Percentiles rank a stretch among this genome's conserved stretches.
These are phyloP conservation scores for Gnetum montanum DNA, from an alignment of 75 land plant species.

Conservation along the genomic window DNA sequence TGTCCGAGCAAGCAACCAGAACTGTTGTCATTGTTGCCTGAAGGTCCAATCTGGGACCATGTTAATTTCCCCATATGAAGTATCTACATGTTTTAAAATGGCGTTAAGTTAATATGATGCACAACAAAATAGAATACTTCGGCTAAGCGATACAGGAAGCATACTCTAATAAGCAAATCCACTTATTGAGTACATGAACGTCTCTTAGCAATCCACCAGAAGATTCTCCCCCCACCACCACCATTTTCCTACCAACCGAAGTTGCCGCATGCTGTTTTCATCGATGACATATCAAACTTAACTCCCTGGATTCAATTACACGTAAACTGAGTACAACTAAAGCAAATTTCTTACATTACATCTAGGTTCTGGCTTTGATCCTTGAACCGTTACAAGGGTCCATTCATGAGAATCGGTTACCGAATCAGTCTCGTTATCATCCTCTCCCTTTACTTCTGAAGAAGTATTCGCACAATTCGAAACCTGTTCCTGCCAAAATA, in stretches of 20 bases:
- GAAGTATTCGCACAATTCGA: neutral
- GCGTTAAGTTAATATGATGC: slow-evolving; percentile 5
- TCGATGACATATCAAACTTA: neutral
- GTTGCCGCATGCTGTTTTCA: slow-evolving; percentile 83
- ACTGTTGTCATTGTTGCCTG: slow-evolving; percentile 22
- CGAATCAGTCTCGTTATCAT: neutral
- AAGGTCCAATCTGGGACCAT: slow-evolving; percentile 42
- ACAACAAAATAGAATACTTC: neutral
- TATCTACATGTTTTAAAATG: slow-evolving; percentile 58
- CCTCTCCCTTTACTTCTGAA: slow-evolving; percentile 3
- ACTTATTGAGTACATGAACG: slow-evolving; percentile 47
- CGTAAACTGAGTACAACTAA: neutral
- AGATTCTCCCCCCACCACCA: slow-evolving; percentile 90
- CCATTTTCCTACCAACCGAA: slow-evolving; percentile 87
- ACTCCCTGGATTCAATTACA: neutral
- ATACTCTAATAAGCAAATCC: neutral
- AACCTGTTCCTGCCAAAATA: slow-evolving; percentile 2
- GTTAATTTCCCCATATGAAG: slow-evolving; percentile 65
- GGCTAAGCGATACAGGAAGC: neutral
- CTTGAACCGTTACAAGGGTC: slow-evolving; percentile 46
- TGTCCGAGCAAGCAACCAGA: slow-evolving; percentile 40
- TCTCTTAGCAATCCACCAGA: slow-evolving; percentile 60
- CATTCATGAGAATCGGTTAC: slow-evolving; percentile 22
- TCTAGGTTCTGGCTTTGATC: slow-evolving; percentile 71
- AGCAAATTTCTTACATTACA: slow-evolving; percentile 42